Evolutionary conservation across 352 stramenopile genomes (phyloP), one percentile per base, ranked within the genome.

Genomic region (Aphanomyces astaci): DNA sequence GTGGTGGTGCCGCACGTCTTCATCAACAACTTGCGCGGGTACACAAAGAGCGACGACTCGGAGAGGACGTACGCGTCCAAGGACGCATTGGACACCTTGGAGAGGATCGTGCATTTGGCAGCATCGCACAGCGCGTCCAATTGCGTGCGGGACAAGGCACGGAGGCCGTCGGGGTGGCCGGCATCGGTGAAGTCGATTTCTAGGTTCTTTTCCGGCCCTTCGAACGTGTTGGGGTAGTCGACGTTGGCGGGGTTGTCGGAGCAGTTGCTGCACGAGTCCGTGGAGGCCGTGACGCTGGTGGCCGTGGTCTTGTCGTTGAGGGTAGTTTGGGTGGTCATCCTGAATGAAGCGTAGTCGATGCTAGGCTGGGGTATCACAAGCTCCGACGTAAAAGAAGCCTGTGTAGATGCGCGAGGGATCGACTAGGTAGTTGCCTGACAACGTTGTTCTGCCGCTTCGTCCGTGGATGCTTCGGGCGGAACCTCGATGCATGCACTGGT

Each of bases 1-100:
- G 97, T 99, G 13, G 97, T 99, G 4, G 96, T 99, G 53, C 97
- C 97, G 78, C 97, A 99, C 36, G 97, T 99, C 84, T 99, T 99
- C 71, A 99, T 94, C 25, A 99, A 94, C 45, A 99, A 78, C 78
- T 99, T 99, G 87, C 98, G 92, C 7, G 94, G 85, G 77, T 99
- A 99, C 30, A 99, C 90, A 75, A 99, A 99, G 63, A 99, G 89
- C 30, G 90, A 98, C 48, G 90, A 98, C 78, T 98, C 94, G n/a
- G 87, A 97, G 45, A 98, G 75, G 49, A 98, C 92, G 71, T 98
- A 98, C 4, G 92, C 88, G 75, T 98, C 93, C 52, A 98, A 93
- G 77, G 98, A 96, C 27, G 96, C 86, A 75, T 99, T 99, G 69
- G 86, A 98, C 15, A 97, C 92, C 65, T 89, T 86, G 25, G 90